Evolutionary conservation across 2,329 filamentous ascomycete genomes (phyloP).

Genomic region (Metarhizium guizhouense): DNA sequence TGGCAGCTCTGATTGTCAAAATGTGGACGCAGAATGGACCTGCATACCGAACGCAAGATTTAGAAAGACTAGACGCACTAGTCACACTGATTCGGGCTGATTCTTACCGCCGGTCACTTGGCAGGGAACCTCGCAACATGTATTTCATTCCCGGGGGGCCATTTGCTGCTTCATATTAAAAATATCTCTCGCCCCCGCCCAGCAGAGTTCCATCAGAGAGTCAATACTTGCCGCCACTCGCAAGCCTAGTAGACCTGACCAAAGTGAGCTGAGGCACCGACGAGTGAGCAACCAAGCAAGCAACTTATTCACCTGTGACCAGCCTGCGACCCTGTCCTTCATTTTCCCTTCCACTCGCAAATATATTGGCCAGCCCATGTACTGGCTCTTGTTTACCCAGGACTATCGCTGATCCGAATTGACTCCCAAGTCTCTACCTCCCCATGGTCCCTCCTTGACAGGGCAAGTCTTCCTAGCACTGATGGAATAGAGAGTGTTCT

Average conservation of each 20-base stretch:
- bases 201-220: conserved; percentile 7
- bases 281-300: background rate
- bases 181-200: conserved; percentile 11
- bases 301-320: conserved; percentile 1
- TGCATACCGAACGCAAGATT: conserved; percentile 6
- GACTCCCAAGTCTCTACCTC: background rate
- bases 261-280: conserved; percentile 7
- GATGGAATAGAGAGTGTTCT: background rate
- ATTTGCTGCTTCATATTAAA: conserved; percentile 9
- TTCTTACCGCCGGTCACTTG: conserved; percentile 8
- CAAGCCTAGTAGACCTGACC: conserved; percentile 6
- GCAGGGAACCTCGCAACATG: conserved; percentile 1
- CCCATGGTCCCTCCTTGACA: background rate
- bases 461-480: background rate
- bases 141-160: conserved; percentile 2
- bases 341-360: background rate
- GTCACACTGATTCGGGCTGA: conserved; percentile 2
- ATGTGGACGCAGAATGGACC: conserved; percentile 6
- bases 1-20: conserved; percentile 4
- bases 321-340: background rate
- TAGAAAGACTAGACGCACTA: conserved; percentile 1
- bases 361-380: background rate
- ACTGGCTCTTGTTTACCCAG: background rate
- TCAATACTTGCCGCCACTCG: conserved; percentile 7
- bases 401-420: background rate